Evolutionary conservation across 2,329 filamentous ascomycete species (phyloP).

Genomic region (Fusarium sarcochroum): DNA sequence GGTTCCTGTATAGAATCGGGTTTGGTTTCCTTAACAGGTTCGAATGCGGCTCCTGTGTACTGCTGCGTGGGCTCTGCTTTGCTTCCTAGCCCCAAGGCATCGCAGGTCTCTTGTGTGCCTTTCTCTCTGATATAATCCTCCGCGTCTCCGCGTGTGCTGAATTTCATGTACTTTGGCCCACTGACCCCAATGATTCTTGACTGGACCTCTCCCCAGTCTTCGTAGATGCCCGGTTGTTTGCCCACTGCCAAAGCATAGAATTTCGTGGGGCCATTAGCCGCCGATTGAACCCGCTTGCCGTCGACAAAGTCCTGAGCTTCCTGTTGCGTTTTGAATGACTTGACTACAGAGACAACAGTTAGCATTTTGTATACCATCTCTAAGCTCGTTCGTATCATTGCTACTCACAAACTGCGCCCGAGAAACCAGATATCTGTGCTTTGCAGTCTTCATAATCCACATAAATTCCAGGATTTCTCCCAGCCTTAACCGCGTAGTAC

Average conservation of each 20-base stretch:
- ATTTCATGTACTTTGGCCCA: conserved; percentile 78
- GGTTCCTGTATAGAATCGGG: background rate
- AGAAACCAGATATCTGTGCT: conserved; percentile 71
- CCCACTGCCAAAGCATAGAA: conserved; percentile 75
- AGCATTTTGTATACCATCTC: conserved; percentile 8
- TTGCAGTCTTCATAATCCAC: conserved; percentile 72
- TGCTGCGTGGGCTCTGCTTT: conserved; percentile 24
- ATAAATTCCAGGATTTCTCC: conserved; percentile 73
- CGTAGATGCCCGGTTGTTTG: conserved; percentile 71
- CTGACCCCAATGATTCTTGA: conserved; percentile 81
- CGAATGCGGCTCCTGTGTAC: conserved; percentile 23
- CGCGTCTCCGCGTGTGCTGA: conserved; percentile 78
- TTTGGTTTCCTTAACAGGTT: conserved; percentile 29
- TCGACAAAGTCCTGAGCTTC: conserved; percentile 86
- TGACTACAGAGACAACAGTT: conserved; percentile 67
- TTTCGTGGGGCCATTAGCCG: conserved; percentile 59
- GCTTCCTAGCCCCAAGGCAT: conserved; percentile 55
- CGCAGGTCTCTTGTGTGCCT: conserved; percentile 61
- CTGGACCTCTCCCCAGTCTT: conserved; percentile 77
- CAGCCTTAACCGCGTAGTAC: conserved; percentile 74
- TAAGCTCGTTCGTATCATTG: background rate
- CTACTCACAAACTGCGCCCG: conserved; percentile 76
- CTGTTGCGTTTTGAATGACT: conserved; percentile 79
- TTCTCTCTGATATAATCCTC: conserved; percentile 77
- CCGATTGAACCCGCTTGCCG: conserved; percentile 63